Evolutionary conservation across 2,329 filamentous ascomycete species (phyloP).

Genomic region (Alternaria brassicicola): DNA sequence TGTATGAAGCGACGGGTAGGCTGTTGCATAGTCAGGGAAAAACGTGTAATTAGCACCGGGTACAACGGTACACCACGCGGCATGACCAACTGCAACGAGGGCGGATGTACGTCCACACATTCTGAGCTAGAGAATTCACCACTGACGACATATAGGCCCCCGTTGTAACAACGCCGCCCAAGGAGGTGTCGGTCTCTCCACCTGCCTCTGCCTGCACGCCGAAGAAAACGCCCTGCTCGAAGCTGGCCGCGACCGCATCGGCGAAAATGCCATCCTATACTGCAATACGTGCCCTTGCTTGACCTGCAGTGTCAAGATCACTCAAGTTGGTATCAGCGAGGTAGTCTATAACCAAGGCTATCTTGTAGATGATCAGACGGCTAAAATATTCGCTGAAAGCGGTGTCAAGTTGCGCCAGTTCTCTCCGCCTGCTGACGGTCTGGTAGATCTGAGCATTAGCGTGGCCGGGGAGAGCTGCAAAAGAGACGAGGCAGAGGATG

Average conservation of each 20-base stretch:
- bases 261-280: slow-evolving; percentile 82
- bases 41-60: slow-evolving; percentile 88
- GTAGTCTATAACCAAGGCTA: slow-evolving; percentile 95
- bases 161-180: slow-evolving; percentile 80
- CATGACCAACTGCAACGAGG: slow-evolving; percentile 87
- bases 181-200: slow-evolving; percentile 75
- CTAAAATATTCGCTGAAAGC: slow-evolving; percentile 79
- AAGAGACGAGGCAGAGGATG: slow-evolving; percentile 18
- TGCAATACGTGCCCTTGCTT: slow-evolving; percentile 96
- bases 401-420: slow-evolving; percentile 89
- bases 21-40: slow-evolving; percentile 86
- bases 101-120: slow-evolving; percentile 68
- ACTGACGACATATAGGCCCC: slow-evolving; percentile 49
- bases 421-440: slow-evolving; percentile 59
- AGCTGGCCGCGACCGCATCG: slow-evolving; percentile 87
- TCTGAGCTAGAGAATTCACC: neutral
- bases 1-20: slow-evolving; percentile 98
- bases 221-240: slow-evolving; percentile 97
- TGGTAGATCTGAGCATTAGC: slow-evolving; percentile 39
- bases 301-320: slow-evolving; percentile 98
- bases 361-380: slow-evolving; percentile 85
- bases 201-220: slow-evolving; percentile 95
- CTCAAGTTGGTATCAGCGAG: slow-evolving; percentile 92
- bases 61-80: slow-evolving; percentile 98
- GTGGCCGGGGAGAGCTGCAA: neutral